Evolutionary conservation across 179 eudicot genomes (phyloP).

Genomic region (Carnegiea gigantea): DNA sequence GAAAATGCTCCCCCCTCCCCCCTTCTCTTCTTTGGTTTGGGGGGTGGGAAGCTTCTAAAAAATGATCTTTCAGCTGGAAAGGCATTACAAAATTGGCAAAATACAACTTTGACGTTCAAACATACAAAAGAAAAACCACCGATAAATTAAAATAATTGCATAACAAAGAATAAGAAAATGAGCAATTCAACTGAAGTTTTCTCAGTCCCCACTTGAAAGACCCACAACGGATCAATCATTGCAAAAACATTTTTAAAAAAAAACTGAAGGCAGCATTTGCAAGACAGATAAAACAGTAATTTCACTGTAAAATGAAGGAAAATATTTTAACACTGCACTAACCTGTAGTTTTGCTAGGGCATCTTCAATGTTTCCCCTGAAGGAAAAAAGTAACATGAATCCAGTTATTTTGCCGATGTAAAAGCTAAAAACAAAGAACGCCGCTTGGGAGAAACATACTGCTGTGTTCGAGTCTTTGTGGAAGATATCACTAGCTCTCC

Average conservation of each 20-base stretch:
- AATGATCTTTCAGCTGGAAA: not conserved
- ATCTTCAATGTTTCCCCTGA: slow-evolving; percentile 78
- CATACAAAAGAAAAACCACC: not conserved
- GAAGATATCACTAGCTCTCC: slow-evolving; percentile 77
- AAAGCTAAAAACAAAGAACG: slow-evolving; percentile 20
- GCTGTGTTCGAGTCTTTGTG: slow-evolving; percentile 40
- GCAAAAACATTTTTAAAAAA: not conserved
- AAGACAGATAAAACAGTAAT: not conserved
- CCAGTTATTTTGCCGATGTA: slow-evolving; percentile 8
- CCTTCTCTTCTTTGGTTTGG: too few species aligned
- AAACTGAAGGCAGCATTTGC: not conserved
- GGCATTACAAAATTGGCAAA: too few species aligned
- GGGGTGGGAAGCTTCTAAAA: not conserved
- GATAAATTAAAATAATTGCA: not conserved
- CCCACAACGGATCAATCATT: not conserved
- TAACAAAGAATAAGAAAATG: not conserved
- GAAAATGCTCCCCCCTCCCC: not conserved
- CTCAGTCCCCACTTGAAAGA: not conserved
- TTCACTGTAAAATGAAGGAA: not conserved
- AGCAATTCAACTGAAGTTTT: not conserved
- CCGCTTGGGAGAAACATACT: slow-evolving; percentile 38
- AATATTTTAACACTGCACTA: not conserved
- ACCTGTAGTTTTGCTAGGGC: slow-evolving; percentile 76
- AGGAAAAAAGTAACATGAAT: not conserved
- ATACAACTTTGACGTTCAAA: not conserved